Evolutionary conservation across 108 stramenopile species (phyloP), one percentile per base, ranked within the genome.

Genomic region (Conticribra weissflogii): DNA sequence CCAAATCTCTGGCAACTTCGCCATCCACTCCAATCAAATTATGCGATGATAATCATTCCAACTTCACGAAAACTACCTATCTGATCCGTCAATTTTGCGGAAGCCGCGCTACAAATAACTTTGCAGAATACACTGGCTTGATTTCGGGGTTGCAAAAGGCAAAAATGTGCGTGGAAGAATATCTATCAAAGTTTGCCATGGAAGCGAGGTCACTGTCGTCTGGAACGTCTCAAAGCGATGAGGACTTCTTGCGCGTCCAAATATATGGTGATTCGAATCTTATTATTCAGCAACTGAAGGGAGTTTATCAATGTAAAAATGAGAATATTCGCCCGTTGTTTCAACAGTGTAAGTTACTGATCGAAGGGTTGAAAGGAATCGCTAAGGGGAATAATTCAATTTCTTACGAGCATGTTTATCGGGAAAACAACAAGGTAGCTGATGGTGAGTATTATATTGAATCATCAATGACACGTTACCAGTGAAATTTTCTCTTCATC

Each of bases 111-210:
- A 95, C 93, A 29, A 95, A 95, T 63, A 95, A 95, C 61, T 71
- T 82, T 63, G 93, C 93, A 2, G 93, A 95, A 64, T 95, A 92
- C 62, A 54, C 54, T 9, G 93, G 90, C 12, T 60, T 90, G 50
- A 48, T 90, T 15, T 30, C 33, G 14, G 93, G 85, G n/a, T 75
- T 94, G 60, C 45, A 71, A 47, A 22, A 56, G 27, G 84, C 60
- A 41, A 63, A 52, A 50, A 49, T 22, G 15, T 70, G 8, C 52
- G 56, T 57, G 28, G 36, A 49, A 46, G 2, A 50, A 34, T 15
- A 62, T 34, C 14, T 29, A 29, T 54, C 15, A 15, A 54, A 19
- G n/a, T 22, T 78, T 22, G 19, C 45, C 18, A 53, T 50, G n/a
- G 5, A 18, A 5, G 34, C 25, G 45, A 29, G 17, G 29, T 17